phyloP scores from a whole-genome alignment of 257 asterid species.

The Agastache rugosa region DNA sequence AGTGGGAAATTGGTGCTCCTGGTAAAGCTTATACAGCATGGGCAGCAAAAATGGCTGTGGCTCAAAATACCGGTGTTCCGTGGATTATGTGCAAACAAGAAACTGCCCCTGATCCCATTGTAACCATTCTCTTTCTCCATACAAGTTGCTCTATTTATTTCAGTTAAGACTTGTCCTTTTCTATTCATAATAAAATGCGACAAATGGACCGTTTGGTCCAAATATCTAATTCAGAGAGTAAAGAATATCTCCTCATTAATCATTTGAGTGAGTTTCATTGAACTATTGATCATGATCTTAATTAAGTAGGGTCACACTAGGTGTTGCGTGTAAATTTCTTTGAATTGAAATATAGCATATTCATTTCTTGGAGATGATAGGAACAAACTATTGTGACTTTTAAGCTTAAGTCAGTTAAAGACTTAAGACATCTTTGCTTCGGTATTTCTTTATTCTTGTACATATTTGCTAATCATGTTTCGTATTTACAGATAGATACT shows the following conservation, averaged over 20 bases:
- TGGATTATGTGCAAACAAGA: slow-evolving; percentile 99
- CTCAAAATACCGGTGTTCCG: slow-evolving; percentile 85
- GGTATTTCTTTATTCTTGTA: neutral
- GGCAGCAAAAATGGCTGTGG: slow-evolving; percentile 93
- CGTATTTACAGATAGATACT: slow-evolving; percentile 70
- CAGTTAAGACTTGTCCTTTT: neutral
- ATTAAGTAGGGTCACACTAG: neutral
- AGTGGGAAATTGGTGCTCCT: slow-evolving; percentile 89
- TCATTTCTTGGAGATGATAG: slow-evolving; percentile 7
- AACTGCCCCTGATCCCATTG: slow-evolving; percentile 93
- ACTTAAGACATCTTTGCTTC: neutral
- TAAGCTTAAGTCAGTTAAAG: neutral
- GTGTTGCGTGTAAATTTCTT: neutral
- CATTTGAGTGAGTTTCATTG: neutral
- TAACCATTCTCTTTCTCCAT: slow-evolving; percentile 29
- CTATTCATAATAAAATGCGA: neutral
- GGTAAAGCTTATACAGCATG: slow-evolving; percentile 89
- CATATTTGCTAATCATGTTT: slow-evolving; percentile 4
- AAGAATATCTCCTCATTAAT: neutral
- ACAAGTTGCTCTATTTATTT: neutral
- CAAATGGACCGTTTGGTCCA: slow-evolving; percentile 2
- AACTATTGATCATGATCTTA: neutral
- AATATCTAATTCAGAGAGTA: neutral
- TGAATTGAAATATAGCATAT: neutral
- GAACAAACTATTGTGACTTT: neutral